Conservation (phyloP, 176 grass and related monocot species). For the Tillandsia fasciculata region DNA sequence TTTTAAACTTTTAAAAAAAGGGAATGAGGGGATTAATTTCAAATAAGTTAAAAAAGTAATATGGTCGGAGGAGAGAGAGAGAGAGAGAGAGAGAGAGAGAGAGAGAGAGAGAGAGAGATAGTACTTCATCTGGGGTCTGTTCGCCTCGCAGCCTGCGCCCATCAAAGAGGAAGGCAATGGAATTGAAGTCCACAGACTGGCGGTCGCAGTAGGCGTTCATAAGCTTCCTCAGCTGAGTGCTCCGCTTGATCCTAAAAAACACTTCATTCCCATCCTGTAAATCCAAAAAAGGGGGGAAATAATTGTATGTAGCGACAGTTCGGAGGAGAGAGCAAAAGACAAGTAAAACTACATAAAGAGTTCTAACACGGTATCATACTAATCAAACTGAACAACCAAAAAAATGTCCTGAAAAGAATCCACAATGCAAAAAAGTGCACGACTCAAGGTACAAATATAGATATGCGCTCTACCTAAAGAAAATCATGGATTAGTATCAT, state of each 20-base stretch:
- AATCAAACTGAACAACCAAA: neutral
- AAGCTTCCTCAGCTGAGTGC: conserved; percentile 69
- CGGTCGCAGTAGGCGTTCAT: conserved; percentile 77
- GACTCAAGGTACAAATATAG: neutral
- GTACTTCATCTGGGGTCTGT: conserved; percentile 75
- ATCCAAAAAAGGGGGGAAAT: neutral
- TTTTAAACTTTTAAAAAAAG: neutral
- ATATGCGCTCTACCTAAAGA: no score
- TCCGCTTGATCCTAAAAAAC: conserved; percentile 70
- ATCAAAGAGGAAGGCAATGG: conserved; percentile 81
- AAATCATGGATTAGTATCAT: no score
- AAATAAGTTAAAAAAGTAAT: neutral
- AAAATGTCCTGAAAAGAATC: neutral
- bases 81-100: no score
- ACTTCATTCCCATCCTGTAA: conserved; percentile 72
- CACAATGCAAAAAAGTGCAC: neutral
- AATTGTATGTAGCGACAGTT: conserved; percentile 1
- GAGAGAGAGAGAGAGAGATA: neutral
- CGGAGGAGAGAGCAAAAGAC: neutral
- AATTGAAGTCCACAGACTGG: conserved; percentile 66
- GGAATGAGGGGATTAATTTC: neutral
- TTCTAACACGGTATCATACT: neutral
- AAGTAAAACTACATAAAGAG: neutral
- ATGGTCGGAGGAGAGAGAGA: neutral
- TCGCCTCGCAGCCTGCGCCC: conserved; percentile 78